These are phyloP conservation scores for Mariannaea elegans DNA, from an alignment of 2,329 filamentous ascomycete genomes.

Conservation along the genomic window DNA sequence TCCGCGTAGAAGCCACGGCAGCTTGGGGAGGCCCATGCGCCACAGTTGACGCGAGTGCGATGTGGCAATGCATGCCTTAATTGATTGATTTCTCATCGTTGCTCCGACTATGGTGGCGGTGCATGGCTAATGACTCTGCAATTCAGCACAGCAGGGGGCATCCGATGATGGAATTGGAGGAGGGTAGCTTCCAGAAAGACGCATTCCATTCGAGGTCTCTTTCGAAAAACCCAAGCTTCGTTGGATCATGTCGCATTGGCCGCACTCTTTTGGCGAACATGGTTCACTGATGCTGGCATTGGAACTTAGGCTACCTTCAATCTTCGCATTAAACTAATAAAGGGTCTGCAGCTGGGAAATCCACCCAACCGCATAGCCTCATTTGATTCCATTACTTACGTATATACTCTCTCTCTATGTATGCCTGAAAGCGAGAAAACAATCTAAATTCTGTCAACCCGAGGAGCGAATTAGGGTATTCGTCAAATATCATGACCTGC, in stretches of 20 bases:
- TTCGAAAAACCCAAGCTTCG: not conserved
- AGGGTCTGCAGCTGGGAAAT: too few species aligned
- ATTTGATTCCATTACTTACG: too few species aligned
- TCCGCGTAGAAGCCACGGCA: not conserved
- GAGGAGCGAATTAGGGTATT: conserved; percentile 5
- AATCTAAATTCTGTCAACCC: not conserved
- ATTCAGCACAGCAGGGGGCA: conserved; percentile 4
- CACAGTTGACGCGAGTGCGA: conserved; percentile 18
- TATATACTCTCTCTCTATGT: too few species aligned
- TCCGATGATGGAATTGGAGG: not conserved
- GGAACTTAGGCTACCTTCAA: not conserved
- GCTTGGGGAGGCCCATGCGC: conserved; percentile 9
- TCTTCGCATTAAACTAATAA: too few species aligned
- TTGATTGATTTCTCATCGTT: conserved; percentile 4
- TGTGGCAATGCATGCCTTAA: conserved; percentile 4
- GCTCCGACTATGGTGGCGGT: not conserved
- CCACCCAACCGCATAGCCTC: too few species aligned
- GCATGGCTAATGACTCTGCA: conserved; percentile 3
- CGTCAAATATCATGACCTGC: not conserved
- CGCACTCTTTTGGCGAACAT: conserved; percentile 11
- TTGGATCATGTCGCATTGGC: conserved; percentile 3
- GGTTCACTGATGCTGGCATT: conserved; percentile 16
- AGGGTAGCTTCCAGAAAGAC: not conserved
- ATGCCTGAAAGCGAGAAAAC: not conserved
- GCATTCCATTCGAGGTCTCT: not conserved